These are phyloP conservation scores for Stevia rebaudiana DNA, from an alignment of 140 eudicot genomes.

Conservation along the genomic window DNA sequence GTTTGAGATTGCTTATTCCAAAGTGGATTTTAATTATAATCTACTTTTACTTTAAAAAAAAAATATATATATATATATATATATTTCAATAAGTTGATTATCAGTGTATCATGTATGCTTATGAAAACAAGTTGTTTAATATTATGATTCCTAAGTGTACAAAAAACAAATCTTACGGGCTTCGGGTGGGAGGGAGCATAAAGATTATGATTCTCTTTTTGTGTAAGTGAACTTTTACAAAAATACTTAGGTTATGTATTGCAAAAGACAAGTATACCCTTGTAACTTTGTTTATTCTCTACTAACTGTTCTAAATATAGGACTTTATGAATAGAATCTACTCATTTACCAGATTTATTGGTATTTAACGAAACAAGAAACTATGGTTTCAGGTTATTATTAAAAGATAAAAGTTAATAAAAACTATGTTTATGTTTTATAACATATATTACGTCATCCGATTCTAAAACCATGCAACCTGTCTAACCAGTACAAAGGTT, in stretches of 20 bases:
- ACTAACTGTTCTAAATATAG: background rate
- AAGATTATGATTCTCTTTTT: constrained; percentile 21
- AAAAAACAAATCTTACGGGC: background rate
- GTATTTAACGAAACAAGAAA: background rate
- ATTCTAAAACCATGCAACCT: too few relatives aligned
- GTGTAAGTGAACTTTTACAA: background rate
- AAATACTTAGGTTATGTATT: background rate
- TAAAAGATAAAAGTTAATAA: background rate
- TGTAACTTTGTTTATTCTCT: constrained; percentile 2
- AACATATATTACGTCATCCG: too few relatives aligned
- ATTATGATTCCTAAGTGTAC: background rate
- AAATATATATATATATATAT: background rate
- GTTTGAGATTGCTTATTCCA: too few relatives aligned
- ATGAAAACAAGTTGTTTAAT: background rate
- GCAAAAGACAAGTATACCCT: constrained; percentile 20
- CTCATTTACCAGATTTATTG: background rate
- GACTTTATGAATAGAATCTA: constrained; percentile 2
- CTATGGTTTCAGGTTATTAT: background rate
- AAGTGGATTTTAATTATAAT: background rate
- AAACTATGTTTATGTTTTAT: too few relatives aligned
- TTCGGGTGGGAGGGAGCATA: constrained; percentile 8
- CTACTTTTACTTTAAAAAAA: too few relatives aligned
- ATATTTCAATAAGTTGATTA: too few relatives aligned
- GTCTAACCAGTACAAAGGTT: too few relatives aligned
- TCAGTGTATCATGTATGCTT: too few relatives aligned